Evolutionary conservation across 1,284 basidiomycete species (phyloP).

Genomic region (Rhodotorula mucilaginosa): DNA sequence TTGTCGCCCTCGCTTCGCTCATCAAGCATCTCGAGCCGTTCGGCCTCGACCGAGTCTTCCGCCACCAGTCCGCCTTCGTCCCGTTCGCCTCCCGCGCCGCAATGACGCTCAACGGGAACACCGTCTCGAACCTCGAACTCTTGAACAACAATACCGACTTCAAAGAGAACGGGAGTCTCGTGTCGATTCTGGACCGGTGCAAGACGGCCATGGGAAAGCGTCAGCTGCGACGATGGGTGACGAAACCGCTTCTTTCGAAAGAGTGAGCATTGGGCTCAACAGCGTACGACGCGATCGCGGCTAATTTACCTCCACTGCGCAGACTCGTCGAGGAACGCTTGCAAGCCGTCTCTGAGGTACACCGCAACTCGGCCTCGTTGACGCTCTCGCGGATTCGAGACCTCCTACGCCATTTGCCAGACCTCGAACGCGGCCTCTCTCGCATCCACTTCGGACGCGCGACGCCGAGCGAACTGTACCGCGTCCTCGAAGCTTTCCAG

Average conservation of each 20-base stretch:
- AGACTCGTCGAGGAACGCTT: conserved; percentile 64
- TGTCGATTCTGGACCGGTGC: conserved; percentile 80
- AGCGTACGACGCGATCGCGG: not conserved
- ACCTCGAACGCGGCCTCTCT: conserved; percentile 83
- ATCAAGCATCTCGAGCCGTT: conserved; percentile 75
- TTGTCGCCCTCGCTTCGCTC: conserved; percentile 72
- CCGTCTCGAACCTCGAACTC: conserved; percentile 85
- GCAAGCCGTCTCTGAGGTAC: conserved; percentile 81
- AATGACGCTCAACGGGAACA: conserved; percentile 87
- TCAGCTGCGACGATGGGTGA: conserved; percentile 80
- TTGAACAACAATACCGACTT: conserved; percentile 83
- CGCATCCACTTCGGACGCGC: conserved; percentile 82
- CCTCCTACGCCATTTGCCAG: conserved; percentile 71
- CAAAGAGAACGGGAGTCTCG: conserved; percentile 69
- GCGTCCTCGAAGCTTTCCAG: conserved; percentile 70
- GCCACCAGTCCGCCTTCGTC: conserved; percentile 66
- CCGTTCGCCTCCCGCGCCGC: conserved; percentile 72
- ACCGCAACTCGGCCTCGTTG: conserved; percentile 55
- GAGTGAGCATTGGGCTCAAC: conserved; percentile 53
- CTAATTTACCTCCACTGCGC: not conserved
- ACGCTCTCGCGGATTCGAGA: conserved; percentile 62
- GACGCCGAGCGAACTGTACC: conserved; percentile 76
- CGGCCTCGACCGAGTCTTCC: conserved; percentile 69
- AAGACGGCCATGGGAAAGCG: conserved; percentile 85
- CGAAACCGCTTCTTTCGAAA: conserved; percentile 74